Evolutionary conservation across 1,284 basidiomycete genomes (phyloP).

Genomic region (Hortiboletus rubellus): DNA sequence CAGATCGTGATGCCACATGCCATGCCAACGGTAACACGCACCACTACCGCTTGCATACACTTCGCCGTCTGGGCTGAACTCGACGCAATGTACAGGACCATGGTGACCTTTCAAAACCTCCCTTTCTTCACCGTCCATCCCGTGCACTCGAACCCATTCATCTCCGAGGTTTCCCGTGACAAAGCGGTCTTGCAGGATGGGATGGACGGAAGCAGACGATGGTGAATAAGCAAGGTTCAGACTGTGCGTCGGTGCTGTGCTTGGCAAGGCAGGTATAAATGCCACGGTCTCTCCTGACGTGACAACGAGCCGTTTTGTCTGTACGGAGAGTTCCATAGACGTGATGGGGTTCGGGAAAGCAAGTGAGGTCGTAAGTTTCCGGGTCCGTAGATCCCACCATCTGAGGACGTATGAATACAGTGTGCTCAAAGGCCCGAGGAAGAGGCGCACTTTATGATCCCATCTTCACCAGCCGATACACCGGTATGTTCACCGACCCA

Average conservation of each 20-base stretch:
- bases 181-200: slow-evolving; percentile 84
- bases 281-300: slow-evolving; percentile 91
- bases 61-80: slow-evolving; percentile 97
- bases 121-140: slow-evolving; percentile 84
- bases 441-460: slow-evolving; percentile 74
- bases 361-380: slow-evolving; percentile 69
- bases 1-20: slow-evolving; percentile 2
- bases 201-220: slow-evolving; percentile 92
- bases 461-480: slow-evolving; percentile 91
- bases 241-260: slow-evolving; percentile 57
- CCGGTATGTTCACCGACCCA: slow-evolving; percentile 89
- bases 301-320: slow-evolving; percentile 84
- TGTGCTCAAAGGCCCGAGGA: background rate
- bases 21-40: slow-evolving; percentile 41
- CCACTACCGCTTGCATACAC: slow-evolving; percentile 96
- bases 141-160: slow-evolving; percentile 96
- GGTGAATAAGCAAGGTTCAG: slow-evolving; percentile 79
- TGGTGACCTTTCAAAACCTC: slow-evolving; percentile 98
- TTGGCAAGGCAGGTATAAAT: slow-evolving; percentile 75
- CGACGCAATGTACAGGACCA: slow-evolving; percentile 93
- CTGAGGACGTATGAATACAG: slow-evolving; percentile 41
- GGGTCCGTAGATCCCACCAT: slow-evolving; percentile 95
- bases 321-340: slow-evolving; percentile 89
- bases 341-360: slow-evolving; percentile 81
- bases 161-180: slow-evolving; percentile 89